Conservation (phyloP, 257 asterid species). For the Rhazya stricta region DNA sequence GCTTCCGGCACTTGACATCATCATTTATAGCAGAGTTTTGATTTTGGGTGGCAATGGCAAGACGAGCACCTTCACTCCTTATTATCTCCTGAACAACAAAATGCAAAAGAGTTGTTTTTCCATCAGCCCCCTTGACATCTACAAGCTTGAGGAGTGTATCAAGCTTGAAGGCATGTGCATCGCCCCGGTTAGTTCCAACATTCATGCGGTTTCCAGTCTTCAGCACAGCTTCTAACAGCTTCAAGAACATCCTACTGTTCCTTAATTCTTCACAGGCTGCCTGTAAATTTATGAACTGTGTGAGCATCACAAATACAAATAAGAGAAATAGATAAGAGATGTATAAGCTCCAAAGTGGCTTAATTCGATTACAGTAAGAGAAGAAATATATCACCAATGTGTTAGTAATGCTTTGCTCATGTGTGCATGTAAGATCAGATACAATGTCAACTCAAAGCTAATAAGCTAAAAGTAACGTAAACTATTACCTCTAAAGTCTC, state of each 20-base stretch:
- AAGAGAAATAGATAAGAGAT: background rate
- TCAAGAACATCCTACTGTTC: slow-evolving; percentile 79
- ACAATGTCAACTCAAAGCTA: background rate
- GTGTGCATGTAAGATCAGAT: background rate
- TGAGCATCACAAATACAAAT: background rate
- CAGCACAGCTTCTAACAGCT: slow-evolving; percentile 93
- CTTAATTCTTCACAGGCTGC: slow-evolving; percentile 89
- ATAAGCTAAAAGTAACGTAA: slow-evolving; percentile 20
- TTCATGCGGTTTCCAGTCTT: slow-evolving; percentile 97
- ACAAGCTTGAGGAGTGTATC: slow-evolving; percentile 94
- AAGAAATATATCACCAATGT: background rate
- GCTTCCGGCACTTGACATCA: slow-evolving; percentile 65
- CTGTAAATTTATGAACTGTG: slow-evolving; percentile 35
- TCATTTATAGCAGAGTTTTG: slow-evolving; percentile 37
- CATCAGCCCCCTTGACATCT: slow-evolving; percentile 92
- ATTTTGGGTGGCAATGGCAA: slow-evolving; percentile 35
- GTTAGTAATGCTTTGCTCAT: background rate
- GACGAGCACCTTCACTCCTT: slow-evolving; percentile 79
- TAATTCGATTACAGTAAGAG: background rate
- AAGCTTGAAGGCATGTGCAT: slow-evolving; percentile 95
- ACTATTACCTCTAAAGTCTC: slow-evolving; percentile 80
- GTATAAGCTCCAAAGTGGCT: background rate
- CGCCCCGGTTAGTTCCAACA: slow-evolving; percentile 93
- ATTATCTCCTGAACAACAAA: slow-evolving; percentile 91
- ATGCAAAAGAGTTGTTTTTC: slow-evolving; percentile 90